These are phyloP conservation scores for Canna indica DNA, from an alignment of 176 grass and related monocot species.

Conservation along the genomic window DNA sequence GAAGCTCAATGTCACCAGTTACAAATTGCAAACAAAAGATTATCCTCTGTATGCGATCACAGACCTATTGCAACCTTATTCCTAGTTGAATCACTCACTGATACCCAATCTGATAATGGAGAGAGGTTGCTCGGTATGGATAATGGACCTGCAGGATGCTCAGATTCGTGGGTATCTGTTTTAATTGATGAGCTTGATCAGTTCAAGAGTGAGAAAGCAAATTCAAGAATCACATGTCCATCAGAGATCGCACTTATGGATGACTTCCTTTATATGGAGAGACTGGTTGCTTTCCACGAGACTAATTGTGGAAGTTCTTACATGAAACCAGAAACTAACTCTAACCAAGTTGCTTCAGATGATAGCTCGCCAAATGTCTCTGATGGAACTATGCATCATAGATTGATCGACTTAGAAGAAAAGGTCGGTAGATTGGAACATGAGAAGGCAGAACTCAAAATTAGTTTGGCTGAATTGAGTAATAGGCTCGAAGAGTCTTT, in stretches of 20 bases:
- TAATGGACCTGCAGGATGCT: slow-evolving; percentile 46
- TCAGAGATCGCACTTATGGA: slow-evolving; percentile 84
- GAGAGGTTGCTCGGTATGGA: slow-evolving; percentile 49
- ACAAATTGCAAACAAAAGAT: slow-evolving; percentile 33
- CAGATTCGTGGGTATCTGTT: slow-evolving; percentile 73
- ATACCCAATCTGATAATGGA: slow-evolving; percentile 67
- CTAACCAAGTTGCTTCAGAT: slow-evolving; percentile 27
- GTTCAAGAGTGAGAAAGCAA: slow-evolving; percentile 42
- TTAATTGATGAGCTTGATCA: slow-evolving; percentile 76
- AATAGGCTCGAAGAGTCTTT: slow-evolving; percentile 38
- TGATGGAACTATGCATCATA: slow-evolving; percentile 29
- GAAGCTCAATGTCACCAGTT: slow-evolving; percentile 75
- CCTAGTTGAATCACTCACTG: slow-evolving; percentile 62
- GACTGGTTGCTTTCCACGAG: slow-evolving; percentile 57
- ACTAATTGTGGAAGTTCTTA: slow-evolving; percentile 30
- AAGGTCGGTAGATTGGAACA: slow-evolving; percentile 49
- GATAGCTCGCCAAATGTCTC: slow-evolving; percentile 25
- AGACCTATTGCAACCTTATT: slow-evolving; percentile 23
- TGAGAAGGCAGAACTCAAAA: slow-evolving; percentile 57
- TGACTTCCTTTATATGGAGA: slow-evolving; percentile 99
- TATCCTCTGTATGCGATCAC: slow-evolving; percentile 34
- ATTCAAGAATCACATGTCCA: slow-evolving; percentile 26
- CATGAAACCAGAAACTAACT: slow-evolving; percentile 40
- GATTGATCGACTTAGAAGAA: slow-evolving; percentile 25
- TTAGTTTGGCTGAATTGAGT: slow-evolving; percentile 41